Conservation (phyloP, 2,329 filamentous ascomycete species). For the Ascochyta viciae-villosae region DNA sequence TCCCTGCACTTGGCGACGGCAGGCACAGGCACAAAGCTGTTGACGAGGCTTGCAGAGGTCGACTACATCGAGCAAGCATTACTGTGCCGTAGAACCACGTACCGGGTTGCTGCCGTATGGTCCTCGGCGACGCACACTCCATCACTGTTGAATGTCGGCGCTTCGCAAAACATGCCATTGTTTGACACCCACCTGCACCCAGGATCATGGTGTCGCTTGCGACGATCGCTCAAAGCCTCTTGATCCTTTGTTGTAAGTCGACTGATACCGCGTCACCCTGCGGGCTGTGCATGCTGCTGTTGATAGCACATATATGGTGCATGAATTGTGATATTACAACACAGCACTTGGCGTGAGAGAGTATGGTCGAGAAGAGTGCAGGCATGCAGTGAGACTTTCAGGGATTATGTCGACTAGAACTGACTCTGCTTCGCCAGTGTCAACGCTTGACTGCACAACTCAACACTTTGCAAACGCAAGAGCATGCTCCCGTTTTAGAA, state of each 20-base stretch:
- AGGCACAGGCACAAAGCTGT: slow-evolving; percentile 5
- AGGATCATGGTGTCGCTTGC: slow-evolving; percentile 14
- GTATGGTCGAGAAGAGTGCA: neutral
- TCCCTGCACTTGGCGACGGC: slow-evolving; percentile 2
- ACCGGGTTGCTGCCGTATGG: neutral
- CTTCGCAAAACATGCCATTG: slow-evolving; percentile 20
- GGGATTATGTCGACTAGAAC: neutral
- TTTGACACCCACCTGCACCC: slow-evolving; percentile 10
- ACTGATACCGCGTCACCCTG: neutral
- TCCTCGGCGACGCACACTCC: slow-evolving; percentile 5
- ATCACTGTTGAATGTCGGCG: slow-evolving; percentile 7
- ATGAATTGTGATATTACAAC: neutral
- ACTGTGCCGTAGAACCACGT: neutral
- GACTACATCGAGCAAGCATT: slow-evolving; percentile 7
- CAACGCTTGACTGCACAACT: neutral
- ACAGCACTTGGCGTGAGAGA: neutral
- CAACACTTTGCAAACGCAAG: slow-evolving; percentile 3
- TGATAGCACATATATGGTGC: neutral
- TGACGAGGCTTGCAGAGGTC: slow-evolving; percentile 17
- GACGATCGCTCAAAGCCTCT: slow-evolving; percentile 1
- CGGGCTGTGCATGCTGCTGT: neutral
- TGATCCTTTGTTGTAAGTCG: slow-evolving; percentile 6
- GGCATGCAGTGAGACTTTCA: neutral
- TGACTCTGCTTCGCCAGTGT: neutral
- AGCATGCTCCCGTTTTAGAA: neutral